phyloP scores from a whole-genome alignment of 352 stramenopile species.

The Heterotrichella gracilis region DNA sequence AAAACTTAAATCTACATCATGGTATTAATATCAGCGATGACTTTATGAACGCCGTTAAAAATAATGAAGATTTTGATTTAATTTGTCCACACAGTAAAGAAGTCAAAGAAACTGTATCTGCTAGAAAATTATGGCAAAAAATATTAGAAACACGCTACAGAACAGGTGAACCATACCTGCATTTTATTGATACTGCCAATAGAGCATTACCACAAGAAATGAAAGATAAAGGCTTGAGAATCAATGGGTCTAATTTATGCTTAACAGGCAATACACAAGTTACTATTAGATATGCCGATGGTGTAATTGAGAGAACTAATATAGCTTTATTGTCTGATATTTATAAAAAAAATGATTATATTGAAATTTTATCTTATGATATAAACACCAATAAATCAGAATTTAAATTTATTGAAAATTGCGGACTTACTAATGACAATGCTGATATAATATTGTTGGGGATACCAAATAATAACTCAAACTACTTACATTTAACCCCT shows the following conservation, averaged over 20 bases:
- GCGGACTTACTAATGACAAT: no score
- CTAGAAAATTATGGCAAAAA: neutral
- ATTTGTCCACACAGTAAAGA: neutral
- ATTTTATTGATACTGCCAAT: slow-evolving; percentile 10
- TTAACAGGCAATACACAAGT: no score
- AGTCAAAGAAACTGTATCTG: neutral
- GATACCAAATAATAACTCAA: no score
- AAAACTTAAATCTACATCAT: neutral
- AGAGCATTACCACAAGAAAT: neutral
- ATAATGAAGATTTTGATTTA: neutral
- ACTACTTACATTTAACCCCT: no score
- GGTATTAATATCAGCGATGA: slow-evolving; percentile 9
- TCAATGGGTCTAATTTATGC: slow-evolving; percentile 2
- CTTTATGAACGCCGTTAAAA: neutral
- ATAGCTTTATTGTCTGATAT: no score
- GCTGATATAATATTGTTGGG: no score
- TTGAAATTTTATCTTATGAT: no score
- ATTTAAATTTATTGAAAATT: no score
- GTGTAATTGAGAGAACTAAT: neutral
- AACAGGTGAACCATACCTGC: neutral
- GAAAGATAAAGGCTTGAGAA: neutral
- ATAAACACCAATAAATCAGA: no score
- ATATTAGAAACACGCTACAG: neutral
- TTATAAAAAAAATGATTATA: no score
- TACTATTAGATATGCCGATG: neutral